Percentiles rank a stretch among this genome's conserved stretches.
Evolutionary conservation across 2,329 filamentous ascomycete species (phyloP).

Genomic region (Claviceps capensis): DNA sequence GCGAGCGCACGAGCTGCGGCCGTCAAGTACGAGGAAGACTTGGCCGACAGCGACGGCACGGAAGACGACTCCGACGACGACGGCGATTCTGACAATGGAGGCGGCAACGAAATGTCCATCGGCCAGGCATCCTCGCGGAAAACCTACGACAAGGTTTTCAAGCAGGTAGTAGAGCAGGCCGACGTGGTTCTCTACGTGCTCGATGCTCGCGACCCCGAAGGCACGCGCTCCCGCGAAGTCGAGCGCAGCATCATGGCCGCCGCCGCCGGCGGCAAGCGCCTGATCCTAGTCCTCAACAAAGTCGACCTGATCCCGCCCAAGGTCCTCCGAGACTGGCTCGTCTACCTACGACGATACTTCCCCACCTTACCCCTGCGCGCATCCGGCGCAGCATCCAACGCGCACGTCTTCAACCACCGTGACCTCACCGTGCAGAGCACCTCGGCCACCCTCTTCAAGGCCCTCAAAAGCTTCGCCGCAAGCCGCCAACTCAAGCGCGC

Average conservation of each 20-base stretch:
- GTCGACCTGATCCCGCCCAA: slow-evolving; percentile 77
- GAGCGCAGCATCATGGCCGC: slow-evolving; percentile 88
- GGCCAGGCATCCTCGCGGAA: slow-evolving; percentile 55
- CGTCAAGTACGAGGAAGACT: slow-evolving; percentile 55
- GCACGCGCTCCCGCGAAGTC: slow-evolving; percentile 79
- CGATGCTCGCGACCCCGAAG: slow-evolving; percentile 81
- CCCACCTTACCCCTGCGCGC: slow-evolving; percentile 82
- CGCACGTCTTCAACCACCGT: slow-evolving; percentile 84
- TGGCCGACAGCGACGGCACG: slow-evolving; percentile 45
- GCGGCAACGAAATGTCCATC: slow-evolving; percentile 36
- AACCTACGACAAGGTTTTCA: slow-evolving; percentile 93
- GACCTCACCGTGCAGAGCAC: slow-evolving; percentile 78
- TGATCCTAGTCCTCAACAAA: slow-evolving; percentile 92
- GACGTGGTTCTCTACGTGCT: slow-evolving; percentile 90
- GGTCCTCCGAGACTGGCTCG: slow-evolving; percentile 73
- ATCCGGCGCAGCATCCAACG: slow-evolving; percentile 68
- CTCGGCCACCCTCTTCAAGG: slow-evolving; percentile 71
- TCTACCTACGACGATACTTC: slow-evolving; percentile 76
- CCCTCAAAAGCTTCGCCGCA: slow-evolving; percentile 78
- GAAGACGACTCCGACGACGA: slow-evolving; percentile 28
- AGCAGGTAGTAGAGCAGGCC: slow-evolving; percentile 75
- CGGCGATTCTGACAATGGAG: slow-evolving; percentile 38
- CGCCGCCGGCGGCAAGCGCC: slow-evolving; percentile 65
- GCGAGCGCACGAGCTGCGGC: slow-evolving; percentile 72
- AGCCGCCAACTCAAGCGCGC: slow-evolving; percentile 76